Evolutionary conservation across 2,329 filamentous ascomycete genomes (phyloP).

Genomic region (Chaetomiaceae sp.): DNA sequence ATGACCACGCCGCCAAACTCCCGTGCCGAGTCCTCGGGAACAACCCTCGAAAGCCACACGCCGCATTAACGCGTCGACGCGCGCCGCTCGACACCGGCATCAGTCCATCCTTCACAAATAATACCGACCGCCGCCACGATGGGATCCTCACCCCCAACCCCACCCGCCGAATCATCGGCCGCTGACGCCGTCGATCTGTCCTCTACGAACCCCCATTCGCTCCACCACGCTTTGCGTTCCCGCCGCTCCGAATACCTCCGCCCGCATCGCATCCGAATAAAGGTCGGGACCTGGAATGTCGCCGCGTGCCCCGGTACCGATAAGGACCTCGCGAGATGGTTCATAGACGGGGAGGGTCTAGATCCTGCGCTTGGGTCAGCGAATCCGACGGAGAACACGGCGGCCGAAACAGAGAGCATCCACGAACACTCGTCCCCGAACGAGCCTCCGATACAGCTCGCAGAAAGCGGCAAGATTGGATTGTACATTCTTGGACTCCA

Average conservation of each 20-base stretch:
- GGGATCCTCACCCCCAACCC: constrained; percentile 5
- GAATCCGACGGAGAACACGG: constrained; percentile 38
- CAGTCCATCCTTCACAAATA: not conserved
- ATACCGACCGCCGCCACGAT: constrained; percentile 3
- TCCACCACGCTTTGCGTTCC: constrained; percentile 63
- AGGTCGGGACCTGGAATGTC: constrained; percentile 94
- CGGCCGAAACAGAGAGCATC: constrained; percentile 30
- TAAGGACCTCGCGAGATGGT: constrained; percentile 85
- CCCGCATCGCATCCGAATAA: constrained; percentile 70
- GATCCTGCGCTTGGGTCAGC: constrained; percentile 58
- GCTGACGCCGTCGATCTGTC: constrained; percentile 41
- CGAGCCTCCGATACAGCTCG: constrained; percentile 38
- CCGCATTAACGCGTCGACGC: too few species aligned
- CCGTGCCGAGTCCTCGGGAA: too few species aligned
- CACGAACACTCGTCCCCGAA: constrained; percentile 41
- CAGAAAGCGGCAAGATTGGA: constrained; percentile 66
- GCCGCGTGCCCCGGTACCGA: constrained; percentile 79
- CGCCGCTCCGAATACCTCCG: constrained; percentile 75
- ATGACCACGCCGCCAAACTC: too few species aligned
- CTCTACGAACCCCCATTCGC: constrained; percentile 47
- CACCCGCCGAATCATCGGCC: constrained; percentile 12
- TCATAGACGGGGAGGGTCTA: constrained; percentile 70
- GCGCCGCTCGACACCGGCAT: too few species aligned
- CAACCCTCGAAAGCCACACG: too few species aligned
- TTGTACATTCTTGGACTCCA: constrained; percentile 89